These are phyloP conservation scores for Ophiosphaerella herpotricha DNA, from an alignment of 2,329 filamentous ascomycete species.

Conservation along the genomic window DNA sequence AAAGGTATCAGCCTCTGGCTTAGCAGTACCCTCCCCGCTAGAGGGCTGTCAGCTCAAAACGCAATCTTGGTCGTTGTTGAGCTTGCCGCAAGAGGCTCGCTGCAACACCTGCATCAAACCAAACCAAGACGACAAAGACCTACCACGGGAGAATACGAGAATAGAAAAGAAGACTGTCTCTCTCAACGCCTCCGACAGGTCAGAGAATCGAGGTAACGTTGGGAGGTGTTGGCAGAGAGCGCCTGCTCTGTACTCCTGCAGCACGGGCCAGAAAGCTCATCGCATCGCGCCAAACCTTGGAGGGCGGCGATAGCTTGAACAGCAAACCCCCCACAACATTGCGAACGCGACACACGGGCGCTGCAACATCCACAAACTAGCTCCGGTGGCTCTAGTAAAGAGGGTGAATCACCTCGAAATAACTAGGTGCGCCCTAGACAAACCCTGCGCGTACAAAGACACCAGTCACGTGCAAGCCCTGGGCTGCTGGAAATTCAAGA, in stretches of 20 bases:
- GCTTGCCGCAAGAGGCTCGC: conserved; percentile 11
- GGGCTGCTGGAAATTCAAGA: conserved; percentile 23
- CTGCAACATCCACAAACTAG: conserved; percentile 26
- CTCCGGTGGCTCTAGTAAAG: conserved; percentile 10
- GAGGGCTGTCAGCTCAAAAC: conserved; percentile 4
- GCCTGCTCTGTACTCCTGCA: conserved; percentile 21
- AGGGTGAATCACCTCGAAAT: conserved; percentile 26
- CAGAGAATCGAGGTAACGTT: background rate
- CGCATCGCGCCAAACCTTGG: conserved; percentile 32
- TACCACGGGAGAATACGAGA: background rate
- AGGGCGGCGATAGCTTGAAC: conserved; percentile 27
- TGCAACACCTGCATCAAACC: conserved; percentile 2
- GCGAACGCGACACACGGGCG: conserved; percentile 21
- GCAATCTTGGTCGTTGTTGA: conserved; percentile 16
- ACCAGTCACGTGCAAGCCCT: conserved; percentile 2
- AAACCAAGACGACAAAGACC: conserved; percentile 8
- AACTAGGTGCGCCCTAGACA: conserved; percentile 16
- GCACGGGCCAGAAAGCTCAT: conserved; percentile 28
- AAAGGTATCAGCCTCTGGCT: no score
- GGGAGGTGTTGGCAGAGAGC: conserved; percentile 1
- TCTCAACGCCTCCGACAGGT: no score
- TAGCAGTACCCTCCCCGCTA: no score
- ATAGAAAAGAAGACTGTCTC: background rate
- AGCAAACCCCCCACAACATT: conserved; percentile 23
- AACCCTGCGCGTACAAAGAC: background rate